Evolutionary conservation across 495 filamentous ascomycete species (phyloP).

Genomic region (Cairneyella variabilis): DNA sequence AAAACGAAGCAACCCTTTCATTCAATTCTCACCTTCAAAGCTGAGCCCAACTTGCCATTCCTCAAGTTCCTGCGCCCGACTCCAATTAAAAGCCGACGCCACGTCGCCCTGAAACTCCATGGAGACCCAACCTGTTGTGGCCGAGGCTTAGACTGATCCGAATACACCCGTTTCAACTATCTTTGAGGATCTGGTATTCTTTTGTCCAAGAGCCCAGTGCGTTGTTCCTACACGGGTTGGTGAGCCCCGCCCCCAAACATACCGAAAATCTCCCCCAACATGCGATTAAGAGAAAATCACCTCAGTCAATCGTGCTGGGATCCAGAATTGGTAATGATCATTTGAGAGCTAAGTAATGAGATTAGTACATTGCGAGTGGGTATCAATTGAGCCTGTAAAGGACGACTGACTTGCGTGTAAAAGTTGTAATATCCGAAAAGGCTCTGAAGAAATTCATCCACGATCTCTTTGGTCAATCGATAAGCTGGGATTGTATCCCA

Average conservation of each 20-base stretch:
- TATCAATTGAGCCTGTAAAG: background rate
- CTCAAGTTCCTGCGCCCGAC: too few species aligned
- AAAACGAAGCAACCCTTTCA: too few species aligned
- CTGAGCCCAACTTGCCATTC: too few species aligned
- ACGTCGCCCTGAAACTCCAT: too few species aligned
- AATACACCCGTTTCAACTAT: too few species aligned
- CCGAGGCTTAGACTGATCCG: too few species aligned
- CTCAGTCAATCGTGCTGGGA: background rate
- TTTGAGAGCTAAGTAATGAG: background rate
- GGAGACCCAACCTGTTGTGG: too few species aligned
- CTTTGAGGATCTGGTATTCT: too few species aligned
- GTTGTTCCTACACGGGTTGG: background rate
- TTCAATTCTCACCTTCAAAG: too few species aligned
- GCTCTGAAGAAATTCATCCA: conserved; percentile 2
- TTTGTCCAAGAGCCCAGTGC: too few species aligned
- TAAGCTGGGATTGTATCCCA: conserved; percentile 7
- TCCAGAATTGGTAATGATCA: conserved; percentile 4
- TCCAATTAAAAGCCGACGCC: too few species aligned
- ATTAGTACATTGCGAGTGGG: background rate
- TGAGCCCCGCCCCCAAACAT: background rate
- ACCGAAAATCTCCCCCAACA: background rate
- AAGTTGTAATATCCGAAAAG: conserved; percentile 11
- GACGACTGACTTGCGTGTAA: background rate
- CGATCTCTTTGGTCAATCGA: background rate
- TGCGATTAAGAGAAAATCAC: background rate